Evolutionary conservation across 2,329 filamentous ascomycete species (phyloP), one percentile per base, ranked within the genome.

Genomic region (Cladobotryum mycophilum): DNA sequence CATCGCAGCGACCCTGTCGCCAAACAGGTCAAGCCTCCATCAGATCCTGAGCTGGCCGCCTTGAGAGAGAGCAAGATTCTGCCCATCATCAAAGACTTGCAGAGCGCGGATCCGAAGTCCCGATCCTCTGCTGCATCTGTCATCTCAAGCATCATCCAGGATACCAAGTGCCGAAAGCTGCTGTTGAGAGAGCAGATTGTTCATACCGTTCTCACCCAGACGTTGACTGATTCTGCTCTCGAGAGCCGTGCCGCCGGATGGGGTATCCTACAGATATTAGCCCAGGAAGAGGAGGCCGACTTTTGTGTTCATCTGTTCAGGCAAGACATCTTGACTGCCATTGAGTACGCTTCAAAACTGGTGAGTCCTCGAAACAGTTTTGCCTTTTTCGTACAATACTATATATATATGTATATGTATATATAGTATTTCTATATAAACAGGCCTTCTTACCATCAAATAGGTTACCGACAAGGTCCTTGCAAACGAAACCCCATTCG

Each of bases 181-280:
- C 73, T 87, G 18, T 69, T 86, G 53, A 73, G 82, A 18, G 84
- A 87, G 66, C 80, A 85, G 64, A 73, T 87, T 56, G 81, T 86
- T 41, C 76, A 76, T 58, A 78, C 79, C 47, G 64, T 87, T 41
- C 73, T 86, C 53, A 81, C 76, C 33, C 79, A 85, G 69, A 84
- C 81, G 30, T 67, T 86, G 50, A 82, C 80, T 20, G 83, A 87
- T 61, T 69, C 76, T 36, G 80, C 74, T 51, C 70, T 84, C 47
- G 82, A 86, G 66, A 81, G 80, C 58, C 75, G 80, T 44, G 79
- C 81, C 41, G 80, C 82, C 17, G 84, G 81, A n/a, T 87, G 84
- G 84, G 77, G 79, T 12, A 83, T 86, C 56, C 68, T 87, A 47
- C 75, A 77, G 56, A 75, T 80, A 40, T 70, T 87, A 48, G 79